Evolutionary conservation across 2,329 filamentous ascomycete species (phyloP).

Genomic region (Fusarium musae): DNA sequence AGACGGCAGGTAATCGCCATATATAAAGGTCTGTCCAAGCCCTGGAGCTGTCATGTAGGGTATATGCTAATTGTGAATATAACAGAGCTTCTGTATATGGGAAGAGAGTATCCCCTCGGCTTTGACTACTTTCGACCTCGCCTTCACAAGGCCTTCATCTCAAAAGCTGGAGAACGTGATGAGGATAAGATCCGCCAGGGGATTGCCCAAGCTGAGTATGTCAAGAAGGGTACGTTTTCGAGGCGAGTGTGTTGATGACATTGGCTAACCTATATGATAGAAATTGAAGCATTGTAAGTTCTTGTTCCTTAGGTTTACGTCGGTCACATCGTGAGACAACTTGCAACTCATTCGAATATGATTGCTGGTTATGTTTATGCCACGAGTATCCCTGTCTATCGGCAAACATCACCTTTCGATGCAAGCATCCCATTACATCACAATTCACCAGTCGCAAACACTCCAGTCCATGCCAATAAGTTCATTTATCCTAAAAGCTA

Average conservation of each 20-base stretch:
- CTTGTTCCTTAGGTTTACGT: neutral
- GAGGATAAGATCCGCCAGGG: slow-evolving; percentile 80
- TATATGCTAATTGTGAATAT: neutral
- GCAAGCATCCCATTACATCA: neutral
- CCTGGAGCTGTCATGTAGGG: neutral
- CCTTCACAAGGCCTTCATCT: slow-evolving; percentile 85
- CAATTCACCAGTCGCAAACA: neutral
- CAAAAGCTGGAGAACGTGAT: slow-evolving; percentile 75
- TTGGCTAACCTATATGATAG: slow-evolving; percentile 56
- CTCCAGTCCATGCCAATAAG: slow-evolving; percentile 3
- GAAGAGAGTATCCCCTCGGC: slow-evolving; percentile 87
- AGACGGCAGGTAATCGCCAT: slow-evolving; percentile 83
- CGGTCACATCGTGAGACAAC: neutral
- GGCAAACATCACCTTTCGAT: neutral
- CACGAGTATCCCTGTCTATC: neutral
- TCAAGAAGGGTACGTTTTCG: slow-evolving; percentile 80
- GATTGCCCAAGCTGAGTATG: slow-evolving; percentile 83
- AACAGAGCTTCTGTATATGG: slow-evolving; percentile 83
- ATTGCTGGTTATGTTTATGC: neutral
- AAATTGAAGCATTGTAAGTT: slow-evolving; percentile 90
- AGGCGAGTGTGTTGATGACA: rapidly evolving
- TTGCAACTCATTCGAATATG: neutral
- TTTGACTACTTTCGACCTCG: slow-evolving; percentile 82
- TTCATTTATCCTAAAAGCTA: slow-evolving; percentile 15
- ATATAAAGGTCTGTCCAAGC: slow-evolving; percentile 77